Conservation (phyloP, 73 alveolate genomes). For the Symbiodinium natans region DNA sequence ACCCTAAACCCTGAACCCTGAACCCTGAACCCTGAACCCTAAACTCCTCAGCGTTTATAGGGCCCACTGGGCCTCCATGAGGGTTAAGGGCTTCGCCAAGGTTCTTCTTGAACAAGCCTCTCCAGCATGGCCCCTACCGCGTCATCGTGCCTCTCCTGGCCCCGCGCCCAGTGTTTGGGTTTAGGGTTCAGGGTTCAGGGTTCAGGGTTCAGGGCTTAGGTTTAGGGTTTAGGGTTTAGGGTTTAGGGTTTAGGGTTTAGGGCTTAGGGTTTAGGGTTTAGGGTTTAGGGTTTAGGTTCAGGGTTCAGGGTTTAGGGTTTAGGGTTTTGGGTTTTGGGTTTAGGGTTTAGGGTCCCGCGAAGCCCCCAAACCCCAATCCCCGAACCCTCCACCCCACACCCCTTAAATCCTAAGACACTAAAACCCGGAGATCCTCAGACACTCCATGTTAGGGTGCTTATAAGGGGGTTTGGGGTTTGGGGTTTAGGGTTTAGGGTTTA, state of each 20-base stretch:
- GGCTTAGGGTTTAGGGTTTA: no score
- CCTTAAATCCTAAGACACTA: not conserved
- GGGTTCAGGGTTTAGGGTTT: not conserved
- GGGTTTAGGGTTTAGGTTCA: no score
- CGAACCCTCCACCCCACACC: not conserved
- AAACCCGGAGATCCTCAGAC: not conserved
- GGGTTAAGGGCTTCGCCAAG: not conserved
- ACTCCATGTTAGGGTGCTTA: no score
- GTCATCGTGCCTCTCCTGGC: slow-evolving; percentile 43
- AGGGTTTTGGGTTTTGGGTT: not conserved
- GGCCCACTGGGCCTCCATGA: not conserved
- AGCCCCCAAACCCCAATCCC: no score
- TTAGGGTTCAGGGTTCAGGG: no score
- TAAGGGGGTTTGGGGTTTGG: no score
- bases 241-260: not conserved
- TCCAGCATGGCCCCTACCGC: slow-evolving; percentile 71
- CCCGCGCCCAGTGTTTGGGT: not conserved
- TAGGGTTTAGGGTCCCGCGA: not conserved
- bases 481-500: no score
- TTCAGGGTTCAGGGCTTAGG: no score
- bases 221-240: not conserved
- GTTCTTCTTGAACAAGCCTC: slow-evolving; percentile 92
- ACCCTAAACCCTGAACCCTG: not conserved
- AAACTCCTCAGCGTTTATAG: not conserved
- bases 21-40: not conserved